Conservation (phyloP, 2,329 filamentous ascomycete species). For the Clonostachys chloroleuca region DNA sequence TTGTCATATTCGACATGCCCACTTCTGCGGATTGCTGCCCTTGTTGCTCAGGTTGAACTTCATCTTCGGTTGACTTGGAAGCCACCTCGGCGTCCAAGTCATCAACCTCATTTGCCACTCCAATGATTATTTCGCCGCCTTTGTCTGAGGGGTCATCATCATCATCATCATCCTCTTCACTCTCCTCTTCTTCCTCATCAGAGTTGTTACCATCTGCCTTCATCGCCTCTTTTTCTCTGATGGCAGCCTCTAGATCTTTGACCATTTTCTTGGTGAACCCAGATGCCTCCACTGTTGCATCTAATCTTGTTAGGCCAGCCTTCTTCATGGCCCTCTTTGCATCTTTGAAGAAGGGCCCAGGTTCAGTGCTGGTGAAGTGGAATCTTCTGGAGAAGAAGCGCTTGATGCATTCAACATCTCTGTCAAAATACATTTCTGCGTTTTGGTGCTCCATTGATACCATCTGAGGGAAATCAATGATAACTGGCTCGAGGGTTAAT, state of each 20-base stretch:
- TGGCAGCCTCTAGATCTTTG: constrained; percentile 87
- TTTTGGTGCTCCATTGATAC: constrained; percentile 91
- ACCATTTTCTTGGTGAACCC: constrained; percentile 97
- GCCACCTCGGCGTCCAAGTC: not conserved
- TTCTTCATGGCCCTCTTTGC: constrained; percentile 70
- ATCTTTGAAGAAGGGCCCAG: constrained; percentile 81
- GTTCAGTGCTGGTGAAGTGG: constrained; percentile 76
- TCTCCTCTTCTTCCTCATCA: constrained; percentile 19
- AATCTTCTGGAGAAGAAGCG: constrained; percentile 88
- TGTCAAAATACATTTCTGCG: constrained; percentile 95
- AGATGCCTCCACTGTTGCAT: constrained; percentile 85
- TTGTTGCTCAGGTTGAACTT: constrained; percentile 1
- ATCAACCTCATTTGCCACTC: constrained; percentile 3
- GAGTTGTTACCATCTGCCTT: constrained; percentile 12
- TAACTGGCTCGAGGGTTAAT: constrained; percentile 64
- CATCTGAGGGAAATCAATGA: constrained; percentile 99
- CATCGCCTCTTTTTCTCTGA: constrained; percentile 67
- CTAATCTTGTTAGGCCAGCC: constrained; percentile 65
- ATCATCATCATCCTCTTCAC: constrained; percentile 16
- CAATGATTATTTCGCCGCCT: constrained; percentile 7
- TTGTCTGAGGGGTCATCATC: not conserved
- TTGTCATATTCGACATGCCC: no score
- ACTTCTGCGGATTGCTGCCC: not conserved
- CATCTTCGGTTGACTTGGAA: constrained; percentile 1
- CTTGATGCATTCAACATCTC: constrained; percentile 93